phyloP scores from a whole-genome alignment of 129 eudicot species.

The Kitagawia praeruptora region DNA sequence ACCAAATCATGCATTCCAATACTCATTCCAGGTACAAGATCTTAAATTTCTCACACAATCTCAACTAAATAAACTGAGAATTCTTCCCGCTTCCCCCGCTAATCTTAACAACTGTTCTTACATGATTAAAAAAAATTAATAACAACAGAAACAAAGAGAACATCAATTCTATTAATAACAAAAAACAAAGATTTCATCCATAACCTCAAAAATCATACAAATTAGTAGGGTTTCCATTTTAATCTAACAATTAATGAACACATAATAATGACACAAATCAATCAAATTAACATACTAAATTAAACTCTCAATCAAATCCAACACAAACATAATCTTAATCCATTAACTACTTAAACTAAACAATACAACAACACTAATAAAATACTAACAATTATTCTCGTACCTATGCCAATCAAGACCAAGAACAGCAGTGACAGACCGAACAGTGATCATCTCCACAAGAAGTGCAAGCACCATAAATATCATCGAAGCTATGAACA shows the following conservation, averaged over 20 bases:
- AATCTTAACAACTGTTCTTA: too few species aligned
- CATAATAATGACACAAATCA: neutral
- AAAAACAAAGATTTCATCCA: neutral
- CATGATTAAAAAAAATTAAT: neutral
- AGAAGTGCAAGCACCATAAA: slow-evolving; percentile 68
- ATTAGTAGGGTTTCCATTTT: neutral
- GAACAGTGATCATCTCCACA: slow-evolving; percentile 71
- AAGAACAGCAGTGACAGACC: slow-evolving; percentile 94
- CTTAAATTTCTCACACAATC: neutral
- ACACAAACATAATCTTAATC: neutral
- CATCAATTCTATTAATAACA: neutral
- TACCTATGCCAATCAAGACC: slow-evolving; percentile 95
- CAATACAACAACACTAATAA: neutral
- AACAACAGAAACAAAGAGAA: neutral
- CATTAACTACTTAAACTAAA: neutral
- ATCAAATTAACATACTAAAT: neutral
- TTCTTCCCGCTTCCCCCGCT: too few species aligned
- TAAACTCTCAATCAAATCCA: neutral
- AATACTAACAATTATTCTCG: neutral
- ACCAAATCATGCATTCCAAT: neutral
- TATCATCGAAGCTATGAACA: slow-evolving; percentile 56
- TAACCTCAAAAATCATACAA: neutral
- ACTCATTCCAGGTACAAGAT: neutral
- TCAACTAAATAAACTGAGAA: neutral
- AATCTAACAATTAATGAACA: neutral